Conservation (phyloP, 495 filamentous ascomycete genomes). For the Evernia prunastri region DNA sequence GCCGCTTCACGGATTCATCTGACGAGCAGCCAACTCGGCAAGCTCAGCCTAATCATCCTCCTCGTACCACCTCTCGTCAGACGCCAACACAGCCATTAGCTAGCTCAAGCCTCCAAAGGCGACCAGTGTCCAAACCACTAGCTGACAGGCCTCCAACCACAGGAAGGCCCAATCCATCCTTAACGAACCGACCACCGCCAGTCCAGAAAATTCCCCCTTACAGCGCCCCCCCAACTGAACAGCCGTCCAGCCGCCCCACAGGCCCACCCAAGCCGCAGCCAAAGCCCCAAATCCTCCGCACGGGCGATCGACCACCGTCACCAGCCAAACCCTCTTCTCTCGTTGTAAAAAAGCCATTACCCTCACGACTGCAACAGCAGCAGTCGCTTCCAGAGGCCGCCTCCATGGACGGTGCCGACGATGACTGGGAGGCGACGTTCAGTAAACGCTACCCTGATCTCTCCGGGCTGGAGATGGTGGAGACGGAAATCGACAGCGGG, state of each 20-base stretch:
- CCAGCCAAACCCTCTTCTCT: conserved; percentile 22
- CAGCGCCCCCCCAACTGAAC: conserved; percentile 7
- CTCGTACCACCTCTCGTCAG: conserved; percentile 19
- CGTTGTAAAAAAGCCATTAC: conserved; percentile 9
- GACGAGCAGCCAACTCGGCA: conserved; percentile 9
- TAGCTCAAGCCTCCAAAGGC: conserved; percentile 8
- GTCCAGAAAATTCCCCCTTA: background rate
- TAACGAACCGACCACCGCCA: background rate
- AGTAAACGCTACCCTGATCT: conserved; percentile 76
- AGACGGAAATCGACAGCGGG: conserved; percentile 51
- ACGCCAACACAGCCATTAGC: conserved; percentile 2
- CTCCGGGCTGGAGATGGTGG: conserved; percentile 76
- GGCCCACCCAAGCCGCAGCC: conserved; percentile 28
- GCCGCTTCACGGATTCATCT: conserved; percentile 61
- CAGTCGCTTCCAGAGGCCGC: conserved; percentile 11
- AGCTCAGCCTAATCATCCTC: conserved; percentile 6
- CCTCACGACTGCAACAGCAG: conserved; percentile 10
- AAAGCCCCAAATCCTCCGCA: conserved; percentile 27
- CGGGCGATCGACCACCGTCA: conserved; percentile 22
- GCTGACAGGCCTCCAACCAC: conserved; percentile 4
- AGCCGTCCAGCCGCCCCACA: conserved; percentile 9
- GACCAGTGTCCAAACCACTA: conserved; percentile 9
- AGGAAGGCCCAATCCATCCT: conserved; percentile 4
- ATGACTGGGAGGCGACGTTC: conserved; percentile 70
- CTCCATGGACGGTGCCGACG: conserved; percentile 21